Evolutionary conservation across 2,329 filamentous ascomycete species (phyloP).

Genomic region (Penicillium sp.): DNA sequence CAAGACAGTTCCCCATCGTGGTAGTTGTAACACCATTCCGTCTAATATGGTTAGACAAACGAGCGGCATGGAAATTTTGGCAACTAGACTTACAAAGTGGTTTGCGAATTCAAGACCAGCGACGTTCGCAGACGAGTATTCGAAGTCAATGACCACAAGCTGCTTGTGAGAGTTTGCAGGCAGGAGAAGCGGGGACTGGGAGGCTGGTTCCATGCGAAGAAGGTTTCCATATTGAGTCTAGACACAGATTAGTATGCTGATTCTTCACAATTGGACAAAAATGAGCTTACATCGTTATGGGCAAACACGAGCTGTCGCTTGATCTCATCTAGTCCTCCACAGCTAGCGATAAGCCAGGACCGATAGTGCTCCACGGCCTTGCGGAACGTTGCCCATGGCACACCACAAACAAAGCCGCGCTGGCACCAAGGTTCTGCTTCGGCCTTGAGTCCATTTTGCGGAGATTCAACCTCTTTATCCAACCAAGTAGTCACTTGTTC

Average conservation of each 20-base stretch:
- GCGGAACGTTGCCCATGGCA: conserved; percentile 77
- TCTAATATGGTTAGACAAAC: conserved; percentile 40
- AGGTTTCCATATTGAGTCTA: conserved; percentile 99
- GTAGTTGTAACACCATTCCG: conserved; percentile 98
- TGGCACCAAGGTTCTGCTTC: conserved; percentile 61
- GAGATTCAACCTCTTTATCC: conserved; percentile 58
- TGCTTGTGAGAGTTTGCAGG: conserved; percentile 95
- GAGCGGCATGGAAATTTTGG: background rate
- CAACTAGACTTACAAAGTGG: conserved; percentile 69
- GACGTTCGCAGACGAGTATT: conserved; percentile 88
- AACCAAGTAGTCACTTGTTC: conserved; percentile 54
- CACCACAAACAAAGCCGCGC: conserved; percentile 76
- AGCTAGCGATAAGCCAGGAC: conserved; percentile 67
- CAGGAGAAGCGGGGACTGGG: conserved; percentile 79
- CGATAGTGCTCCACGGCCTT: conserved; percentile 75
- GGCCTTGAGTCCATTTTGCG: conserved; percentile 44
- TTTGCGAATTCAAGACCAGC: conserved; percentile 92
- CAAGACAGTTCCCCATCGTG: conserved; percentile 67
- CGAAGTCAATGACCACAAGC: conserved; percentile 95
- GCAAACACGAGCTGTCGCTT: conserved; percentile 82
- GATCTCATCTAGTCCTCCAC: conserved; percentile 66
- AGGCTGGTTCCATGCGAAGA: conserved; percentile 68
- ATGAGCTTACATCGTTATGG: conserved; percentile 82
- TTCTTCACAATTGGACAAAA: background rate
- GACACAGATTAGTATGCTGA: conserved; percentile 15